Evolutionary conservation across 2,329 filamentous ascomycete species (phyloP), one percentile per base, ranked within the genome.

Genomic region (Zymoseptoria crescenta): DNA sequence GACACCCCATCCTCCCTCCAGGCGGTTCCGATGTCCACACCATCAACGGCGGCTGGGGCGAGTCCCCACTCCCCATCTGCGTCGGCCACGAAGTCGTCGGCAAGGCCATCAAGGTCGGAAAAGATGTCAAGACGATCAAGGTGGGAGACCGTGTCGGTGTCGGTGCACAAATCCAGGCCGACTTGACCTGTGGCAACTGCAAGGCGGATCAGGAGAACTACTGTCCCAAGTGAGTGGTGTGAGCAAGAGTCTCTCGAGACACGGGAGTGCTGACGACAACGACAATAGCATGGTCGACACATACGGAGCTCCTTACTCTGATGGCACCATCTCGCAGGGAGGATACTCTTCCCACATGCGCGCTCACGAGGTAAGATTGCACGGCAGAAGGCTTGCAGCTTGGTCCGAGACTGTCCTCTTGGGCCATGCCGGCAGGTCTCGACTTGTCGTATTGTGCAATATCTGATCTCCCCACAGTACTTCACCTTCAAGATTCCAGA

Each of bases 401-500:
- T 24, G 24, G 24, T 24, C 24, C 4, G 24, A 24, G 24, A 24
- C 4, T 24, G 24, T 24, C 24, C 24, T 24, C 24, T 4, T 24
- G 24, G 24, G 24, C 24, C 24, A 24, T 24, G 24, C 24, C 4
- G 4, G 24, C 24, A 24, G 24, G 24, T 24, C 24, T 24, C 24
- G 24, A 24, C 24, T 24, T 24, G 24, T 24, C 4, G 24, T 24
- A 4, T 24, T 24, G 24, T 24, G 24, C 24, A 24, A 24, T 4
- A 24, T 2, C 24, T 24, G 24, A 24, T 4, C 24, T 24, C 24
- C 24, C 24, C 2, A 24, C 24, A 24, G 75, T 88, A 91, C 77
- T 92, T 83, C 69, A 80, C 80, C 19, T 84, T 85, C 75, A 87
- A 87, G 69, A 92, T 95, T 64, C 91, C 90, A 41, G 88, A 91